Evolutionary conservation across 306 rosid species (phyloP).

Genomic region (Malus sieversii): DNA sequence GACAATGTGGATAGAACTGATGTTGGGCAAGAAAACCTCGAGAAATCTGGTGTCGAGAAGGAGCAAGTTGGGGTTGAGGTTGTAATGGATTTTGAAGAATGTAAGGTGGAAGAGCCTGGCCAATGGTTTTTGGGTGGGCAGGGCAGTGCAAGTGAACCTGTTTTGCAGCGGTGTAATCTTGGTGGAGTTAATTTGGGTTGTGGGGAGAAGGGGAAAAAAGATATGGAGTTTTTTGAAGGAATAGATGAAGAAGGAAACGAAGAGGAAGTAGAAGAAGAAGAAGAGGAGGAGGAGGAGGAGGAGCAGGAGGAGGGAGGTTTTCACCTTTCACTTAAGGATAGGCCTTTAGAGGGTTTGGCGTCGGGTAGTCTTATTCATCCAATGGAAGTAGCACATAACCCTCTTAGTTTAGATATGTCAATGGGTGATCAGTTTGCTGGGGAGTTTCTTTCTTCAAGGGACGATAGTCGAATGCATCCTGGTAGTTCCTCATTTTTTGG

Average conservation of each 20-base stretch:
- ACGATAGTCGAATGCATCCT: constrained; percentile 47
- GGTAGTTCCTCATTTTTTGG: constrained; percentile 50
- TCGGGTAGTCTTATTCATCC: constrained; percentile 51
- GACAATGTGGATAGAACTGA: neutral
- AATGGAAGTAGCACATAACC: constrained; percentile 43
- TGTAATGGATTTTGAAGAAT: constrained; percentile 48
- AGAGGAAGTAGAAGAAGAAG: constrained; percentile 22
- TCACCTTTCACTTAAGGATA: constrained; percentile 46
- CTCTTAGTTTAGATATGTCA: constrained; percentile 56
- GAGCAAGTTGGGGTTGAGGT: constrained; percentile 32
- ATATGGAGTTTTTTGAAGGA: constrained; percentile 28
- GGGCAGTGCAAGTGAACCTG: constrained; percentile 27
- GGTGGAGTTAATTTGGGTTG: constrained; percentile 24
- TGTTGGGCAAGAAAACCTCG: neutral
- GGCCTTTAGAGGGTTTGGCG: constrained; percentile 52
- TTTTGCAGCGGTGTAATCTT: constrained; percentile 47
- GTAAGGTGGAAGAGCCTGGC: constrained; percentile 40
- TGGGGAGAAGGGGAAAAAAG: constrained; percentile 28
- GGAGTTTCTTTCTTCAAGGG: constrained; percentile 61
- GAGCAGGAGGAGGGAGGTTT: constrained; percentile 51
- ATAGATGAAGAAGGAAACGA: constrained; percentile 22
- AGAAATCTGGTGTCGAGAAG: neutral
- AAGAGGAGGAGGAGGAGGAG: constrained; percentile 39
- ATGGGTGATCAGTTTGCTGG: constrained; percentile 48
- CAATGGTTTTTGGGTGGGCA: constrained; percentile 53